Conservation (phyloP, 2,329 filamentous ascomycete species). For the Cordyceps javanica region DNA sequence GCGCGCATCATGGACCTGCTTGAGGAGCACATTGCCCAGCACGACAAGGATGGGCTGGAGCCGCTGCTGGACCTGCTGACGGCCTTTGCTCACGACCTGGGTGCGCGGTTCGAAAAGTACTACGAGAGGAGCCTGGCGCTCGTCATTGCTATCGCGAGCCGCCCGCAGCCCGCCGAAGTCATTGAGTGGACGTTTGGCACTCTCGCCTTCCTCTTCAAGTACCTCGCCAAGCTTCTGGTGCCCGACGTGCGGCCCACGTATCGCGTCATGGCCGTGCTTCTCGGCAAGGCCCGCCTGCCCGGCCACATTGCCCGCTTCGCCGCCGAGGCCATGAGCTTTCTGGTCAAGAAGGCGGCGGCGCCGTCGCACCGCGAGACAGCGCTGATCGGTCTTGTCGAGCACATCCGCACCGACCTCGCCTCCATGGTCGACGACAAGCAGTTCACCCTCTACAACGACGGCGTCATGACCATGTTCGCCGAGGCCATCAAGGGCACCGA, state of each 20-base stretch:
- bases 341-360: conserved; percentile 81
- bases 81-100: conserved; percentile 91
- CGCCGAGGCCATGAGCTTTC: conserved; percentile 89
- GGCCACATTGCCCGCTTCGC: conserved; percentile 86
- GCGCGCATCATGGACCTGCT: conserved; percentile 75
- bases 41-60: conserved; percentile 75
- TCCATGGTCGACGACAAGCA: conserved; percentile 47
- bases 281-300: conserved; percentile 78
- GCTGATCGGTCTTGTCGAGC: conserved; percentile 62
- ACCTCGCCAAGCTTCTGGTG: conserved; percentile 79
- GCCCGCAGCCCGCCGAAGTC: conserved; percentile 74
- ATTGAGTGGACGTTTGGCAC: conserved; percentile 97
- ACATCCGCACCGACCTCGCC: conserved; percentile 64
- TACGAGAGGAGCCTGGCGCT: conserved; percentile 70
- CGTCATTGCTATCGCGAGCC: conserved; percentile 71
- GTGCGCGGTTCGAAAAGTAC: conserved; percentile 79
- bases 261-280: conserved; percentile 72
- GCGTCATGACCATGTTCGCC: conserved; percentile 85
- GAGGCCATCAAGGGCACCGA: conserved; percentile 68
- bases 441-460: conserved; percentile 70
- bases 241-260: conserved; percentile 81
- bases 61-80: conserved; percentile 82
- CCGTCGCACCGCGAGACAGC: conserved; percentile 69
- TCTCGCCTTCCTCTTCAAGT: conserved; percentile 95
- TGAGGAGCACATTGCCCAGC: conserved; percentile 66